These are phyloP conservation scores for Plicaturopsis crispa DNA, from an alignment of 768 basidiomycete genomes.

Conservation along the genomic window DNA sequence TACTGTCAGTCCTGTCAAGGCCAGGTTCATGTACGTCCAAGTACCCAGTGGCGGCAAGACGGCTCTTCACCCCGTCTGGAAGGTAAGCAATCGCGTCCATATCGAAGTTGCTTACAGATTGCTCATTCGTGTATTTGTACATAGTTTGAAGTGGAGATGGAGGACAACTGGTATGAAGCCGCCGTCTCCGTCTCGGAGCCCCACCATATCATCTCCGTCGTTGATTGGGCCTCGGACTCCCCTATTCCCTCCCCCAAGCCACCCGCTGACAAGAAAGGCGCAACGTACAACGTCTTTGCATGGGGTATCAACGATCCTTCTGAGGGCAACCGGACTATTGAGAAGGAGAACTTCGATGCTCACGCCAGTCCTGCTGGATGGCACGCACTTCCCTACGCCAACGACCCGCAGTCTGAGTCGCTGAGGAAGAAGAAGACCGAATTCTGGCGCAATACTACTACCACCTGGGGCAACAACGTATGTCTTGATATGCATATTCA, in stretches of 20 bases:
- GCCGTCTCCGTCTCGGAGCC: slow-evolving; percentile 69
- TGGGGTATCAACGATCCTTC: slow-evolving; percentile 86
- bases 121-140: too few relatives aligned
- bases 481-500: not conserved
- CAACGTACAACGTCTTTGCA: slow-evolving; percentile 61
- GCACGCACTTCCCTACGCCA: slow-evolving; percentile 72
- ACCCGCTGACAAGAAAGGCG: slow-evolving; percentile 21
- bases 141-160: slow-evolving; percentile 87
- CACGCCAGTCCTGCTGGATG: slow-evolving; percentile 86
- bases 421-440: slow-evolving; percentile 15
- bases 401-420: slow-evolving; percentile 47
- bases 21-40: slow-evolving; percentile 73
- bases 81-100: slow-evolving; percentile 35
- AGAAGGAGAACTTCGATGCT: slow-evolving; percentile 65
- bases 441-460: slow-evolving; percentile 60
- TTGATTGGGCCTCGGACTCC: slow-evolving; percentile 91
- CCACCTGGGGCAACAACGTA: slow-evolving; percentile 85
- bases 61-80: slow-evolving; percentile 76
- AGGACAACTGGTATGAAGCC: slow-evolving; percentile 95
- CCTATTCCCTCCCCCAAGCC: slow-evolving; percentile 32
- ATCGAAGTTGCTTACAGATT: not conserved
- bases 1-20: slow-evolving; percentile 74
- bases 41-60: slow-evolving; percentile 60
- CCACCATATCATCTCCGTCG: slow-evolving; percentile 77
- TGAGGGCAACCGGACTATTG: slow-evolving; percentile 50